Evolutionary conservation across 257 asterid genomes (phyloP).

Genomic region (Cordia subcordata): DNA sequence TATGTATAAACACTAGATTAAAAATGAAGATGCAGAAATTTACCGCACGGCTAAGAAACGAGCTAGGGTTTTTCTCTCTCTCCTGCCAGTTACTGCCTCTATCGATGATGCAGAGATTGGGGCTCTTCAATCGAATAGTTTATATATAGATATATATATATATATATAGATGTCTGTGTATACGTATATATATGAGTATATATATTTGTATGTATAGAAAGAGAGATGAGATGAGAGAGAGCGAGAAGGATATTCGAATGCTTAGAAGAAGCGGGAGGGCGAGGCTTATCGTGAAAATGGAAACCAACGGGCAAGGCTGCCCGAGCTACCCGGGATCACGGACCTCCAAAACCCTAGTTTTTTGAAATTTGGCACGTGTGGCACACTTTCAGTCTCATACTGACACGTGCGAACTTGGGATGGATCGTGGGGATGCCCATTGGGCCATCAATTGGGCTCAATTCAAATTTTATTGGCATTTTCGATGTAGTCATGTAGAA

Average conservation of each 20-base stretch:
- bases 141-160: too few relatives aligned
- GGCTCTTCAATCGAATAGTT: too few relatives aligned
- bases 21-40: not conserved
- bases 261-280: constrained; percentile 59
- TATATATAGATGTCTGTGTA: not conserved
- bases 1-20: not conserved
- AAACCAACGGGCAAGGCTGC: constrained; percentile 31
- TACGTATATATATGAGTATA: not conserved
- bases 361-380: constrained; percentile 20
- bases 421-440: not conserved
- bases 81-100: not conserved
- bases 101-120: too few relatives aligned
- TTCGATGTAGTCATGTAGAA: too few relatives aligned
- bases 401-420: not conserved
- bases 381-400: not conserved
- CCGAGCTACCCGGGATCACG: constrained; percentile 38
- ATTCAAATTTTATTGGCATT: too few relatives aligned
- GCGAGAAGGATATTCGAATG: constrained; percentile 38
- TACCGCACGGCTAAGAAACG: not conserved
- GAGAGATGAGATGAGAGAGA: constrained; percentile 4
- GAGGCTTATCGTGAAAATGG: not conserved
- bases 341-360: constrained; percentile 25
- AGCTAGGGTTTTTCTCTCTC: constrained; percentile 9
- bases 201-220: not conserved
- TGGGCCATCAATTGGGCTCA: constrained; percentile 1